Evolutionary conservation across 495 filamentous ascomycete species (phyloP), one percentile per base, ranked within the genome.

Genomic region (Symbiotaphrina buchneri): DNA sequence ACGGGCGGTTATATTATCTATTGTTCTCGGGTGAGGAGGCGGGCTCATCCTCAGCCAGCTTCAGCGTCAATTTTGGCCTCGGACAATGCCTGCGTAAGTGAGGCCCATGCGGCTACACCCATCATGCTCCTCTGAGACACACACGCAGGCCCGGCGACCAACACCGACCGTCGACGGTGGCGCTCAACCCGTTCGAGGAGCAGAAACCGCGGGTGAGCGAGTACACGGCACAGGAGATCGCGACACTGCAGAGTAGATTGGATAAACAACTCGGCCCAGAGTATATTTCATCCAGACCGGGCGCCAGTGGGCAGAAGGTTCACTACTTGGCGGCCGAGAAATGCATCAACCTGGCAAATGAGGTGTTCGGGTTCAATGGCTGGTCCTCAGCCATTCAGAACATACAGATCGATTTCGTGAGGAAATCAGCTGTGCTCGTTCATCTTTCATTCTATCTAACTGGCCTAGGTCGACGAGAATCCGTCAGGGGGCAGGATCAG

Each of bases 351-450:
- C 71, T 99, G 21, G 87, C 87, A 21, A 99, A 99, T 44, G 82
- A 99, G 41, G 77, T 95, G 3, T 94, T 99, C 52, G 87, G 87
- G 6, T 99, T 99, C 58, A 94, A 95, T 52, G 87, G 87, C 27
- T 99, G 87, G 87, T 90, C 79, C 8, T 87, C 76, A 32, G 65
- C 69, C 27, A 90, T 99, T 30, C 73, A 76, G 44, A 74, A 82
- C 39, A 71, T 91, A 11, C 71, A 84, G 43, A 73, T 94, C 30
- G 87, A 97, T 47, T 95, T 82, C 51, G 81, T 90, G 47, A 33
- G 62, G 47, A 18, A 21, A 22, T 24, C 2, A 5, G 3, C 10
- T 17, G 10, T 1, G 18, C n/a, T 25, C 22, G 8, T 25, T 13
- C 22, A n/a, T 13, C n/a, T 26, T 29, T 10, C 6, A 5, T 0